These are phyloP conservation scores for Thalia dealbata DNA, from an alignment of 176 grass and related monocot species.

Conservation along the genomic window DNA sequence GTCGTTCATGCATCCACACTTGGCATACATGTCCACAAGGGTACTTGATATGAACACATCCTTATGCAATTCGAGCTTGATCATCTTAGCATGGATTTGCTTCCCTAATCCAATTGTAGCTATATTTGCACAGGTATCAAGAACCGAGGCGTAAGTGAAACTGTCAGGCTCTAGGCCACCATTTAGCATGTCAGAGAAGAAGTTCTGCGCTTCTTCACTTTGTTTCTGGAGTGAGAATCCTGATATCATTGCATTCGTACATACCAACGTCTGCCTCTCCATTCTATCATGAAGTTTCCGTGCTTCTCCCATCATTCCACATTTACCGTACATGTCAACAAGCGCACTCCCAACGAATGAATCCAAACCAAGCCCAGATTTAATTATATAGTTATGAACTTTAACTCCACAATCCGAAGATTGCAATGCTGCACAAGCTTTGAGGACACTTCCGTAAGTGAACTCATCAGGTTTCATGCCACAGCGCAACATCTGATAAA, in stretches of 20 bases:
- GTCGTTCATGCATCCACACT: conserved; percentile 58
- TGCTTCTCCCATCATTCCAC: conserved; percentile 52
- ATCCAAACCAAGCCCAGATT: conserved; percentile 68
- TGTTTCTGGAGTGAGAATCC: conserved; percentile 75
- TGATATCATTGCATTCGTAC: conserved; percentile 74
- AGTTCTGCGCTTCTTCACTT: conserved; percentile 62
- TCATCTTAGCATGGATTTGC: conserved; percentile 67
- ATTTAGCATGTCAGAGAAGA: conserved; percentile 64
- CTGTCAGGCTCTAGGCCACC: conserved; percentile 45
- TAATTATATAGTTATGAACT: conserved; percentile 72
- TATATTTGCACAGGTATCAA: conserved; percentile 74
- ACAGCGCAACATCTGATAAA: conserved; percentile 55
- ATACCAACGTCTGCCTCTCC: conserved; percentile 45
- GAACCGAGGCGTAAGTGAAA: conserved; percentile 66
- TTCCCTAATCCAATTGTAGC: conserved; percentile 65
- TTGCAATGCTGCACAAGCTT: conserved; percentile 60
- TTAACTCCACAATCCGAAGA: conserved; percentile 61
- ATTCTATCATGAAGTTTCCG: conserved; percentile 70
- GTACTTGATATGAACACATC: conserved; percentile 77
- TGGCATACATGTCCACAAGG: conserved; percentile 83
- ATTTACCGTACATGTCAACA: conserved; percentile 93
- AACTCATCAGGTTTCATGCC: conserved; percentile 77
- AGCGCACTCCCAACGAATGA: conserved; percentile 56
- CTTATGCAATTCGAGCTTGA: conserved; percentile 61
- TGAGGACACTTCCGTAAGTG: conserved; percentile 78